phyloP scores from a whole-genome alignment of 2,329 filamentous ascomycete genomes.

The Fusarium liriodendri region DNA sequence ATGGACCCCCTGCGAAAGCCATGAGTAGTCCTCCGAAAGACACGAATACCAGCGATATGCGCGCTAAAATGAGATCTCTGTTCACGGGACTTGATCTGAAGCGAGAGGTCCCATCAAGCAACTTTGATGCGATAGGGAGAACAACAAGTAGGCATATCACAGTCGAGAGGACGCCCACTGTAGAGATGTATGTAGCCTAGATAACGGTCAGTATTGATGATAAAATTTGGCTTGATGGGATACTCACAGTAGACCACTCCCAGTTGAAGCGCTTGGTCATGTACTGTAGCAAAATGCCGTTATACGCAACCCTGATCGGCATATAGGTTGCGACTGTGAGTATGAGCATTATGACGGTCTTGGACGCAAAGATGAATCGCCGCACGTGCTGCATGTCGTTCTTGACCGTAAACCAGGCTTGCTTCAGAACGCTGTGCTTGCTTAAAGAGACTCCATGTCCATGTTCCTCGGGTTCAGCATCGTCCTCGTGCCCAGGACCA shows the following conservation, averaged over 20 bases:
- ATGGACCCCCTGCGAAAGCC: conserved; percentile 49
- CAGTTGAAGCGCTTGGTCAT: conserved; percentile 62
- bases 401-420: conserved; percentile 41
- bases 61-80: conserved; percentile 56
- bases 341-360: conserved; percentile 52
- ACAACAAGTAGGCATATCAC: conserved; percentile 53
- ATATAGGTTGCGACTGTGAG: conserved; percentile 44
- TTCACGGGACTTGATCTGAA: conserved; percentile 46
- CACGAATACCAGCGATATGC: conserved; percentile 48
- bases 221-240: too few species aligned
- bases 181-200: conserved; percentile 56
- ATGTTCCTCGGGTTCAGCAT: background rate
- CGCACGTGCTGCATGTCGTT: conserved; percentile 51
- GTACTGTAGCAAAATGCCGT: conserved; percentile 61
- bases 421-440: conserved; percentile 29
- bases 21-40: conserved; percentile 52
- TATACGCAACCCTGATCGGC: conserved; percentile 46
- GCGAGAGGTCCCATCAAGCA: conserved; percentile 43
- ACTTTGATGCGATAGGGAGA: conserved; percentile 49
- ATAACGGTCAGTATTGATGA: too few species aligned
- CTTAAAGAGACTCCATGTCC: background rate
- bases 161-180: conserved; percentile 51
- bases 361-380: conserved; percentile 55
- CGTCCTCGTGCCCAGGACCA: conserved; percentile 11
- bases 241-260: conserved; percentile 56